These are phyloP conservation scores for Fusarium secorum DNA, from an alignment of 2,329 filamentous ascomycete genomes.

Conservation along the genomic window DNA sequence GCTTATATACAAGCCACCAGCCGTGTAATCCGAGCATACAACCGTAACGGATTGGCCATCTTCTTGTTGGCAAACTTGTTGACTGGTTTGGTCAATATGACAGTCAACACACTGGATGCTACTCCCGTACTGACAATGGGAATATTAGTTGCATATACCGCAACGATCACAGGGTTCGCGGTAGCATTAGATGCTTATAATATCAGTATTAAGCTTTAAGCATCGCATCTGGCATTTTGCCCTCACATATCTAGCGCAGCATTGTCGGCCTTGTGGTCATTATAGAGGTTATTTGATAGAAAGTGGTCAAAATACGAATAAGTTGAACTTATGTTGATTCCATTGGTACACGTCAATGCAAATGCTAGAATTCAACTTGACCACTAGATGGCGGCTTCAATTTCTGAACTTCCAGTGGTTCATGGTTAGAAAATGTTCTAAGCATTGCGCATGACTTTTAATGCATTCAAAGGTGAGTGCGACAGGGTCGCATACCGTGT, in stretches of 20 bases:
- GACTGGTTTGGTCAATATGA: constrained; percentile 90
- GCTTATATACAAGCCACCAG: constrained; percentile 77
- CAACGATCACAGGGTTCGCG: constrained; percentile 71
- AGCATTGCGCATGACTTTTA: background rate
- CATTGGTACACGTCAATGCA: background rate
- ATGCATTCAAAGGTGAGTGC: background rate
- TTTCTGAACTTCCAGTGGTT: background rate
- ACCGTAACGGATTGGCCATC: constrained; percentile 84
- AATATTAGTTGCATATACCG: constrained; percentile 78
- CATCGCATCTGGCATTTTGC: background rate
- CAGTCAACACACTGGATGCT: constrained; percentile 80
- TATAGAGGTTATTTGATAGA: background rate
- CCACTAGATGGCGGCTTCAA: background rate
- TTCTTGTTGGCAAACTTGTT: constrained; percentile 90
- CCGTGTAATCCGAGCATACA: constrained; percentile 81
- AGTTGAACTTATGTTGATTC: background rate
- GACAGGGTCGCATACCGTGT: no score
- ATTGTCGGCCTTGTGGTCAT: background rate
- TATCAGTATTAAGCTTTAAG: constrained; percentile 74
- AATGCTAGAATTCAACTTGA: background rate
- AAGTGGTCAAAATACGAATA: background rate
- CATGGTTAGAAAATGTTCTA: background rate
- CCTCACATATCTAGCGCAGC: background rate
- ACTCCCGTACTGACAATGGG: constrained; percentile 71
- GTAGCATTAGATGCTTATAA: constrained; percentile 70